Percentiles rank a stretch among this genome's conserved stretches.
phyloP scores from a whole-genome alignment of 2,329 filamentous ascomycete genomes.

The Hymenoscyphus fraxineus region DNA sequence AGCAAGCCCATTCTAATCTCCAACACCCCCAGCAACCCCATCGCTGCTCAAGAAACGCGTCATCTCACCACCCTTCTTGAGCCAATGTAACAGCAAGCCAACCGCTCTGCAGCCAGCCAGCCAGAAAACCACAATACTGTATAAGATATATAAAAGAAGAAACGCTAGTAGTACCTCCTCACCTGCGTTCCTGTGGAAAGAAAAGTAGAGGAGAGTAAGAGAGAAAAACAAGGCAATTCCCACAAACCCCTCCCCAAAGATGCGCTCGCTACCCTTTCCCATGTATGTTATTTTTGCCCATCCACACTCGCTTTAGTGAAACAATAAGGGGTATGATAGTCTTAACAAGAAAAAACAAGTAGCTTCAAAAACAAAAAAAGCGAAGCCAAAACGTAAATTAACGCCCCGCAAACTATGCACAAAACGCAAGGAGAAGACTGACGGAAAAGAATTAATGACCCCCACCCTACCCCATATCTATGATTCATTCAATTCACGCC shows the following conservation, averaged over 20 bases:
- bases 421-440: conserved; percentile 2
- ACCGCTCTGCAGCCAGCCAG: too few relatives aligned
- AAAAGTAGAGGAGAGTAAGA: neutral
- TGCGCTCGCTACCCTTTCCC: neutral
- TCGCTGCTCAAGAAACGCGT: too few relatives aligned
- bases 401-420: conserved; percentile 4
- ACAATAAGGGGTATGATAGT: conserved; percentile 11
- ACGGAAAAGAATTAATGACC: conserved; percentile 5
- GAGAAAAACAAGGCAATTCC: neutral
- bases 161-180: too few relatives aligned
- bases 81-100: too few relatives aligned
- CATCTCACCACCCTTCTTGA: too few relatives aligned
- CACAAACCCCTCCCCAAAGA: neutral
- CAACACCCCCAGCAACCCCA: too few relatives aligned
- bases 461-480: conserved; percentile 10
- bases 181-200: neutral
- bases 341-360: neutral
- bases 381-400: conserved; percentile 1
- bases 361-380: neutral
- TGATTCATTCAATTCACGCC: conserved; percentile 8
- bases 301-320: conserved; percentile 1
- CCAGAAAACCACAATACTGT: too few relatives aligned
- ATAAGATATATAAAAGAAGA: too few relatives aligned
- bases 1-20: too few relatives aligned
- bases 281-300: neutral